Base-by-base conservation (phyloP, 1,284 basidiomycete species). In the Exsudoporus floridanus region DNA sequence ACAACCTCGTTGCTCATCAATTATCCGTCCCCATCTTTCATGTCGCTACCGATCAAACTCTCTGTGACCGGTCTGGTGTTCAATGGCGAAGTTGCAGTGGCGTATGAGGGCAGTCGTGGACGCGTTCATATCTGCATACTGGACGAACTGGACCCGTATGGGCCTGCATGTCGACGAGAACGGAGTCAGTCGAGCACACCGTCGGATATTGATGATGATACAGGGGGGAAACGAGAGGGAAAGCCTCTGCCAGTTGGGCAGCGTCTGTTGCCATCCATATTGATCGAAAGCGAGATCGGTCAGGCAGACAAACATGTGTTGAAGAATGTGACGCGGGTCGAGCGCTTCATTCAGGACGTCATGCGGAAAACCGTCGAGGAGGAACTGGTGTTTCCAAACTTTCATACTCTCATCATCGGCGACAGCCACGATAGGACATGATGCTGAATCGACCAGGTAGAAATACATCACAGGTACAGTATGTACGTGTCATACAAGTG, bases 201-300 rank as follows among this genome's bases (percentile, higher is more conserved):
- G 12, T 69, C 76, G 31, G 75, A 74, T 34, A 59, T 74, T 2
- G 76, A 79, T 34, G 77, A 80, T 36, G 66, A 69, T 30, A 65
- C 67, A 31, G 70, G 57, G 4, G 53, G 64, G 47, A 71, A 58
- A 54, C 70, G 73, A n/a, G 70, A 70, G 16, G 70, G 75, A 9
- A 89, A 90, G 62, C 82, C 82, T 28, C 70, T 88, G 16, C 86
- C 91, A 0, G 78, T 92, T 3, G 96, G 94, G 0, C 84, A 91
- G 62, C 81, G 91, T 23, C 74, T 99, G 27, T 74, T 99, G n/a
- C 92, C 92, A 1, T 83, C 84, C n/a, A 88, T 98, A 52, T 83
- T 88, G 60, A 94, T 99, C 66, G 96, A 99, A 72, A 93, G 89
- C 66, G 93, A 97, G 73, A 96, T 99, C 47, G 97, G 97, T 1